Evolutionary conservation across 2,329 filamentous ascomycete species (phyloP), one percentile per base, ranked within the genome.

Genomic region (Clonostachys byssicola): DNA sequence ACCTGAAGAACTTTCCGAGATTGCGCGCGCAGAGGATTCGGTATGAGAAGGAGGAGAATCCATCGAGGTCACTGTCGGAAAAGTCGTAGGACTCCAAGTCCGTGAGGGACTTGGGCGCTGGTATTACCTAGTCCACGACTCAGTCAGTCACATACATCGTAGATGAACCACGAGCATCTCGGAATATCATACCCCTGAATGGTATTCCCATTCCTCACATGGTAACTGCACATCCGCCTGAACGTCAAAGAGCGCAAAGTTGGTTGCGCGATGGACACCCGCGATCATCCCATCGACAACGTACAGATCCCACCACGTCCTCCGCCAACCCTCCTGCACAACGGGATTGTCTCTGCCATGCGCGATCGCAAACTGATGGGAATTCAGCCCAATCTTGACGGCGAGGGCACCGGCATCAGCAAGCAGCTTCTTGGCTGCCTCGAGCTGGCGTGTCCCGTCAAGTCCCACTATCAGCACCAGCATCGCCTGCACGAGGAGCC

Each of bases 291-390:
- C 89, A 60, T 95, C 90, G 13, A 89, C 79, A n/a, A 89, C 78
- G 60, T 86, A 92, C 5, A 83, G 61, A 51, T 83, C 90, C 92
- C 92, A 96, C 91, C 91, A 96, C 2, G 91, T 96, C 49, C 92
- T 78, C 16, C 90, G 80, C 80, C 89, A 86, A 61, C 86, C 89
- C 65, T 96, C 92, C 60, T 92, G 88, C 4, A 92, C 62, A 2
- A 90, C 73, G 0, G 81, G 74, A 49, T 86, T 80, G 6, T 81
- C 81, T 23, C 76, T 72, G 14, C 86, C 85, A 55, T 89, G 73
- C 6, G 75, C 65, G 0, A 74, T 67, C 1, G 89, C 85, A 61
- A 83, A 95, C 0, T 78, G 74, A 43, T 80, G 74, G 9, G 80
- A 81, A 60, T 95, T 84, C 64, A 96, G 78, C 1, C 87, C 86